Evolutionary conservation across 768 basidiomycete genomes (phyloP).

Genomic region (Dacryopinax primogenitus): DNA sequence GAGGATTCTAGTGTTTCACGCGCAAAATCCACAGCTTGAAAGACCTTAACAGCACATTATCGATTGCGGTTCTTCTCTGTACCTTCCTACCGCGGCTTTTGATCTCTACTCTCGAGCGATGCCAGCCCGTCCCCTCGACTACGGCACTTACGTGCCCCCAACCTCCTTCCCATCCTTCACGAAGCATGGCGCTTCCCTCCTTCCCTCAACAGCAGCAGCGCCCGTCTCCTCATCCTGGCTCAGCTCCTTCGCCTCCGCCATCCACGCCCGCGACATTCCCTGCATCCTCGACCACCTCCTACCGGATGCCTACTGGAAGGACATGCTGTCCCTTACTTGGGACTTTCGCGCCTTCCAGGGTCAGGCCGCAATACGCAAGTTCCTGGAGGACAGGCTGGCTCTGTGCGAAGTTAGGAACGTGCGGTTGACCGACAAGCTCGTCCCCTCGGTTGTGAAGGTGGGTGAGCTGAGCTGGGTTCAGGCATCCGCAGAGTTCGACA

Average conservation of each 20-base stretch:
- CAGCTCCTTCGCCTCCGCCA: constrained; percentile 23
- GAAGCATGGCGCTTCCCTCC: not conserved
- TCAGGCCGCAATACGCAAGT: constrained; percentile 28
- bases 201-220: not conserved
- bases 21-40: too few species aligned
- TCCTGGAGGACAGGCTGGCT: constrained; percentile 37
- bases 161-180: not conserved
- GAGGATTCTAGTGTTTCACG: too few species aligned
- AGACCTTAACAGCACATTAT: too few species aligned
- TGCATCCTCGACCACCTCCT: constrained; percentile 27
- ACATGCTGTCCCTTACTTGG: constrained; percentile 51
- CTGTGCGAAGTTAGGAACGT: constrained; percentile 12
- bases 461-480: constrained; percentile 20
- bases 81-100: too few species aligned
- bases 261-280: constrained; percentile 14
- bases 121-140: not conserved
- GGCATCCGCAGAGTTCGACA: constrained; percentile 22
- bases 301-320: constrained; percentile 41
- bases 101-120: too few species aligned
- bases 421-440: constrained; percentile 12
- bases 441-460: not conserved
- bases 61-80: too few species aligned
- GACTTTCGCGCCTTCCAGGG: constrained; percentile 47
- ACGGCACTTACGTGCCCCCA: not conserved
- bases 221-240: not conserved